Evolutionary conservation across 2,329 filamentous ascomycete species (phyloP).

Genomic region (Cordyceps farinosa): DNA sequence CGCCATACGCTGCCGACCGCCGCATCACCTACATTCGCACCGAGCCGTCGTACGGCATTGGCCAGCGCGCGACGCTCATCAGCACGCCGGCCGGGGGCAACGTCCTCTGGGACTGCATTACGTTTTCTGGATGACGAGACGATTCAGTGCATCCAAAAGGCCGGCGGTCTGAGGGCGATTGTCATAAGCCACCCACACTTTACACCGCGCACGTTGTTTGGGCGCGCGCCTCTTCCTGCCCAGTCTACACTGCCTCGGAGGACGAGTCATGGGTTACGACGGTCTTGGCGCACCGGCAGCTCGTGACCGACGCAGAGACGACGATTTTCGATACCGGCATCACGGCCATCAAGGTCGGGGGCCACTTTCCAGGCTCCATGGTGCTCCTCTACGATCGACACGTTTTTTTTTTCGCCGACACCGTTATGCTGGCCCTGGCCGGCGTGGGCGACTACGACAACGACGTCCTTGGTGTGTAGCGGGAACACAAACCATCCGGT

Average conservation of each 20-base stretch:
- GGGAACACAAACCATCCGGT: conserved; percentile 35
- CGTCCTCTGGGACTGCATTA: conserved; percentile 75
- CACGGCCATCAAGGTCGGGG: conserved; percentile 65
- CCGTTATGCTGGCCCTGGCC: conserved; percentile 66
- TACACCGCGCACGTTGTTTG: conserved; percentile 74
- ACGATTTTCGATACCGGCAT: conserved; percentile 46
- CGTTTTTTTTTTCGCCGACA: conserved; percentile 70
- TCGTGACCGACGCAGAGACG: conserved; percentile 44
- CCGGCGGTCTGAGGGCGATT: conserved; percentile 68
- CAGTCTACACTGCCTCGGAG: conserved; percentile 63
- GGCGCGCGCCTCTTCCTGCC: conserved; percentile 65
- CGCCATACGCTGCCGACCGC: conserved; percentile 42
- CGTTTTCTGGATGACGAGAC: conserved; percentile 64
- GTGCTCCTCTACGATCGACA: conserved; percentile 57
- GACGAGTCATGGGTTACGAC: conserved; percentile 62
- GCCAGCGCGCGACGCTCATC: conserved; percentile 69
- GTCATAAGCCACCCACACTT: conserved; percentile 80
- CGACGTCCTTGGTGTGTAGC: conserved; percentile 26
- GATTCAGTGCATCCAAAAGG: conserved; percentile 48
- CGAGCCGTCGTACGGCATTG: conserved; percentile 64
- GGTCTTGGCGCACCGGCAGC: conserved; percentile 39
- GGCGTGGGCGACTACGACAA: conserved; percentile 44
- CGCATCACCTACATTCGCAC: conserved; percentile 47
- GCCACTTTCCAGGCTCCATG: conserved; percentile 74
- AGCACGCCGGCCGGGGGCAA: conserved; percentile 60